Evolutionary conservation across 2,329 filamentous ascomycete species (phyloP).

Genomic region (Ustilaginoidea virens): DNA sequence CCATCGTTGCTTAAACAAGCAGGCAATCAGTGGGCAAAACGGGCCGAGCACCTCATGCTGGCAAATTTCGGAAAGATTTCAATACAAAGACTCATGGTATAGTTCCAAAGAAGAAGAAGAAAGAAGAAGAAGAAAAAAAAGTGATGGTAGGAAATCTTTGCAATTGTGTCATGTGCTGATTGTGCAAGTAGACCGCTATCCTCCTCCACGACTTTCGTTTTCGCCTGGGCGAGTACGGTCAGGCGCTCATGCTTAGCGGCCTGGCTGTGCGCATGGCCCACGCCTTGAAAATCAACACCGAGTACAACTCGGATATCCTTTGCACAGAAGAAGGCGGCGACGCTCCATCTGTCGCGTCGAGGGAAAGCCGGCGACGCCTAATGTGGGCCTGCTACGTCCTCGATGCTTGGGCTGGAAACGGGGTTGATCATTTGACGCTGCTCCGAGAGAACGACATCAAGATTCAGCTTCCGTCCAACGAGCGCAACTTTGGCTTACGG

Average conservation of each 20-base stretch:
- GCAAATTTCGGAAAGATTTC: slow-evolving; percentile 24
- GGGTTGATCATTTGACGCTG: slow-evolving; percentile 22
- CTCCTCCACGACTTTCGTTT: slow-evolving; percentile 25
- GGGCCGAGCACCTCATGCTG: slow-evolving; percentile 19
- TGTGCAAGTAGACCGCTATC: slow-evolving; percentile 16
- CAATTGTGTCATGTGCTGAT: slow-evolving; percentile 2
- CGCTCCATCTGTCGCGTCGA: slow-evolving; percentile 19
- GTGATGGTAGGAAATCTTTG: too few relatives aligned
- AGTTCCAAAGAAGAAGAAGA: too few relatives aligned
- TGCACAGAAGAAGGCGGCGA: slow-evolving; percentile 16
- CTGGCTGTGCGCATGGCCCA: slow-evolving; percentile 25
- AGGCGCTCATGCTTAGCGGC: slow-evolving; percentile 25
- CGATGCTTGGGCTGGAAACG: slow-evolving; percentile 24
- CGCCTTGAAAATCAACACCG: slow-evolving; percentile 23
- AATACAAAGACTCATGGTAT: slow-evolving; percentile 23
- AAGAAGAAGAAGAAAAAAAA: too few relatives aligned
- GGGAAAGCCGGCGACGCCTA: slow-evolving; percentile 22
- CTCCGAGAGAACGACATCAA: slow-evolving; percentile 25
- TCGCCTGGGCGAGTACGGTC: slow-evolving; percentile 22
- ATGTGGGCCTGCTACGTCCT: slow-evolving; percentile 28
- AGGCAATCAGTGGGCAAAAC: slow-evolving; percentile 22
- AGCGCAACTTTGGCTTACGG: slow-evolving; percentile 24
- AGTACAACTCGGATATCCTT: slow-evolving; percentile 21
- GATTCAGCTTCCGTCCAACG: slow-evolving; percentile 24
- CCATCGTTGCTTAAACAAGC: slow-evolving; percentile 16